These are phyloP conservation scores for Hymenotorrendiella dingleyae DNA, from an alignment of 2,329 filamentous ascomycete species.

Conservation along the genomic window DNA sequence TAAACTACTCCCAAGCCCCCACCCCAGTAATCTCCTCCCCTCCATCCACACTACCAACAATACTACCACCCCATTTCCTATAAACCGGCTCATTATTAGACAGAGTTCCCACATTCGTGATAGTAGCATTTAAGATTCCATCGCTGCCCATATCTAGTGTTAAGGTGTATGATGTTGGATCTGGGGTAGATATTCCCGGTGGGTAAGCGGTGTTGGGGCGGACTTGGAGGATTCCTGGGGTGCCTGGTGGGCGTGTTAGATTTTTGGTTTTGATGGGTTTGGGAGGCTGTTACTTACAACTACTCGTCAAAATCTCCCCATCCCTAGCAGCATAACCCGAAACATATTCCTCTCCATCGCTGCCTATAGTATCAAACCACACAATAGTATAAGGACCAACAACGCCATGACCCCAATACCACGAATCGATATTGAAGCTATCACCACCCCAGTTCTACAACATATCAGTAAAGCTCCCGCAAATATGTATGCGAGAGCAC, in stretches of 20 bases:
- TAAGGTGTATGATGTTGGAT: neutral
- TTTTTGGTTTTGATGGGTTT: constrained; percentile 3
- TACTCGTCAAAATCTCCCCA: constrained; percentile 23
- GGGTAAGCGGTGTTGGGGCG: constrained; percentile 12
- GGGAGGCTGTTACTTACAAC: constrained; percentile 26
- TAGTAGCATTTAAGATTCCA: neutral
- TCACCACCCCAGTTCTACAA: constrained; percentile 37
- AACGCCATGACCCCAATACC: constrained; percentile 41
- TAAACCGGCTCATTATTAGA: neutral
- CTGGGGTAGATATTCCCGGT: neutral
- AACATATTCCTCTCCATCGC: constrained; percentile 23
- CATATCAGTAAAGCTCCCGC: neutral
- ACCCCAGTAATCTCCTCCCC: neutral
- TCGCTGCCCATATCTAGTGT: constrained; percentile 2
- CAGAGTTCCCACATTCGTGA: neutral
- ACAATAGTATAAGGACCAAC: constrained; percentile 38
- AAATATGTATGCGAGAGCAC: no score
- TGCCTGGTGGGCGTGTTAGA: no score
- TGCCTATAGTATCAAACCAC: constrained; percentile 36
- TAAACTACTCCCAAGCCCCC: constrained; percentile 2
- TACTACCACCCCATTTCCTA: neutral
- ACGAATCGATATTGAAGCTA: constrained; percentile 34
- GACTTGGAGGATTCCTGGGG: no score
- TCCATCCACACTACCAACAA: neutral
- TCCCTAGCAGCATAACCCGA: constrained; percentile 29